Evolutionary conservation across 2,329 filamentous ascomycete genomes (phyloP), one percentile per base, ranked within the genome.

Genomic region (Aspergillus luchuensis): DNA sequence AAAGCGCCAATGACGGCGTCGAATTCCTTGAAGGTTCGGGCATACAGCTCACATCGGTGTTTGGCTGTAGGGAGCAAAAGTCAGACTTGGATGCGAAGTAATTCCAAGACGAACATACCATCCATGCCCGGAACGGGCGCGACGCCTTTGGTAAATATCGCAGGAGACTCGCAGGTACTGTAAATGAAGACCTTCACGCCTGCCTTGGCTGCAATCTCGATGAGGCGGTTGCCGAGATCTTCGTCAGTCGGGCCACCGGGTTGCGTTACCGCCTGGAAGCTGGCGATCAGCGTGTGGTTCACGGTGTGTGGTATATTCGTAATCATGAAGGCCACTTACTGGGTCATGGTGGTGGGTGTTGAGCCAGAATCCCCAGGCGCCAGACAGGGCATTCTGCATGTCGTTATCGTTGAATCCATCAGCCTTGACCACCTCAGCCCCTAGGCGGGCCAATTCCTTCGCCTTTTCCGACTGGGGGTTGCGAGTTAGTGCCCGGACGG

Each of bases 1-100:
- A 43, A 56, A 13, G 53, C 53, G 8, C 53, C 53, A n/a, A 56
- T 56, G 23, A 56, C 53, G 4, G 53, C 25, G 17, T 56, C 53
- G 28, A 56, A 56, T 5, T 28, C 36, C 11, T 43, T 43, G 15
- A 47, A 19, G 13, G n/a, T 15, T 23, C 53, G 39, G 4, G 53
- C 39, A 36, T 33, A 47, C 17, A 56, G 6, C 21, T 47, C 43
- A 25, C 28, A 41, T 8, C 49, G 15, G 38, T 56, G 45, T 41
- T 47, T 45, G 39, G 54, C 45, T 47, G 25, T 33, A n/a, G 38
- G 19, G 39, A 23, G 25, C 25, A 10, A 33, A 36, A 17, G 25
- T 45, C 23, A 56, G 11, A 36, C 43, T 15, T 13, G 30, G 30
- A 13, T 3, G 13, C 4, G 25, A 28, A 33, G 28, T 19, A 25